Evolutionary conservation across 2,329 filamentous ascomycete genomes (phyloP), one percentile per base, ranked within the genome.

Genomic region (Alternaria atra): DNA sequence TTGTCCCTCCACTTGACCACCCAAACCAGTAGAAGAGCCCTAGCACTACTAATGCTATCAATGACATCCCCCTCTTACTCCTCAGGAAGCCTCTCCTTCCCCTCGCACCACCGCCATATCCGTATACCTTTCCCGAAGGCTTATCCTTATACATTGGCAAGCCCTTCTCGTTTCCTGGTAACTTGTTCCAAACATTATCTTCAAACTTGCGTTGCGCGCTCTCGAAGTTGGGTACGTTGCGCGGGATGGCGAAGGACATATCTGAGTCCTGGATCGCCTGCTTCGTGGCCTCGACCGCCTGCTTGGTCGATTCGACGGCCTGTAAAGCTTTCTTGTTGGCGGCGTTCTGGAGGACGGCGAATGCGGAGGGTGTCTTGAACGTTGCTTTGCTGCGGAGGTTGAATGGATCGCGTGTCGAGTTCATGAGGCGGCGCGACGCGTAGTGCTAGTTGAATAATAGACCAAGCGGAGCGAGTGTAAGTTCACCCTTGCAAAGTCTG

Each of bases 121-220:
- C 84, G 71, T 91, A 90, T 52, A 85, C 85, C 76, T 92, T 95
- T 30, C 58, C 58, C 15, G 58, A 58, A n/a, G 95, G 95, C 79
- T 99, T 99, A 81, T 99, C 95, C 81, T 99, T 99, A 83, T 99
- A 99, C 91, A 98, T 94, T 46, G 95, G 95, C 64, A 99, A 82
- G 59, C 88, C 78, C 80, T 86, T 83, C 48, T 84, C 82, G 51
- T 80, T 79, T 37, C 89, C 87, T 64, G 94, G 89, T 61, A 93
- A 74, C 56, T 75, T 79, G 20, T 67, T 71, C 79, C 79, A 81
- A 35, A 79, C 76, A 69, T 75, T 76, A 64, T 81, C 79, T 55
- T 81, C 80, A 60, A 78, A 73, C 54, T 70, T 66, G 70, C 79
- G 71, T 70, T 78, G 77, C 17, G 79, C 75, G 69, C 79, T 76